Base-by-base conservation (phyloP, 2,329 filamentous ascomycete genomes). In the Cryphonectria radicalis region DNA sequence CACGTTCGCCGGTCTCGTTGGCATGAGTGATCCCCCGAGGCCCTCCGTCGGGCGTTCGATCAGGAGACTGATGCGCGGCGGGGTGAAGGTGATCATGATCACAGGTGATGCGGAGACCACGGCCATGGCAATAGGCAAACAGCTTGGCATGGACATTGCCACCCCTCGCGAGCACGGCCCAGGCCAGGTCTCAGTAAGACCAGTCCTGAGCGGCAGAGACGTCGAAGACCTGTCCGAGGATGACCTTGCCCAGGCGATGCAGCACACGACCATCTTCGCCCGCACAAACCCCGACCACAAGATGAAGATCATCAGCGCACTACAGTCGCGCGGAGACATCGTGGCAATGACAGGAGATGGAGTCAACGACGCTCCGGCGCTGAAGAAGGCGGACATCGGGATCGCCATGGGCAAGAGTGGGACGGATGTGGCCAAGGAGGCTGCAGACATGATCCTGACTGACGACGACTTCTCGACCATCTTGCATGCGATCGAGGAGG, bases 271-370 rank as follows among this genome's bases (percentile, higher is more conserved):
- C 0, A 96, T 99, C 70, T 99, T 99, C 79, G 97, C 96, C 25
- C 91, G 97, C 68, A 98, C 96, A 2, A 97, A 94, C 74, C 96
- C 96, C 0, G 96, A 99, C 74, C 96, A 99, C 84, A 99, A 99
- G 83, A 89, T 99, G 85, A 98, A 97, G 82, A 99, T 99, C 77
- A 92, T 99, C 73, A 88, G 89, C 69, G 96, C 96, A 0, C 88
- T 99, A 37, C 96, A 99, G 81, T 90, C 93, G 70, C 92, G 95
- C 53, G 95, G 95, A 42, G 95, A 98, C 80, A 97, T 99, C 68
- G 96, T 99, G 63, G 97, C 96, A 71, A 99, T 99, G 96, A 99
- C 96, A 17, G 96, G 96, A 8, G 96, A 99, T 77, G 96, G 96
- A 65, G 97, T 99, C 91, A 93, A 93, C 78, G 91, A 93, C 79